A percentile compares a stretch with the other conserved stretches of the same genome.
phyloP scores from a whole-genome alignment of 192 early-diverging fungal genomes.

The Coemansia sp. region DNA sequence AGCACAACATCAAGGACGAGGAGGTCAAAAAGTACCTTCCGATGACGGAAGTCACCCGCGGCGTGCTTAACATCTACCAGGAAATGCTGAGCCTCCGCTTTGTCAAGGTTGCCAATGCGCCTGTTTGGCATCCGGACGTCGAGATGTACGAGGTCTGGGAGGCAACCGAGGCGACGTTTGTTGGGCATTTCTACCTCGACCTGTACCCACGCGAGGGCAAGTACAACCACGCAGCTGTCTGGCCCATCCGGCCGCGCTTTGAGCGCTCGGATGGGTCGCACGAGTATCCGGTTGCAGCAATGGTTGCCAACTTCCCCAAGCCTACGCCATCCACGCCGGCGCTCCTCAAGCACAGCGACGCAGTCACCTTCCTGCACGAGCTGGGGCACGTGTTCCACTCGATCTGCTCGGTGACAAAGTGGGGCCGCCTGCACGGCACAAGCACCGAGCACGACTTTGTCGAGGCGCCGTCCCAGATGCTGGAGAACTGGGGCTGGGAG shows the following conservation, averaged over 20 bases:
- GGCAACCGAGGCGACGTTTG: slow-evolving; percentile 58
- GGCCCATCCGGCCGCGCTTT: slow-evolving; percentile 72
- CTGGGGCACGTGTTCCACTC: slow-evolving; percentile 70
- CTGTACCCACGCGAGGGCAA: slow-evolving; percentile 73
- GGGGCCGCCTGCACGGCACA: slow-evolving; percentile 74
- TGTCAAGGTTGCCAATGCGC: slow-evolving; percentile 59
- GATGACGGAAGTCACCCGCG: slow-evolving; percentile 63
- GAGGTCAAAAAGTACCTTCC: slow-evolving; percentile 79
- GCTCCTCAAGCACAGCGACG: slow-evolving; percentile 78
- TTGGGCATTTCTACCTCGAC: slow-evolving; percentile 77
- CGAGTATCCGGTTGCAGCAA: slow-evolving; percentile 67
- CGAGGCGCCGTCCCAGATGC: slow-evolving; percentile 88
- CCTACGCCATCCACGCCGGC: slow-evolving; percentile 67
- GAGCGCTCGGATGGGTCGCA: slow-evolving; percentile 57
- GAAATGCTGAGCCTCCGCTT: slow-evolving; percentile 70
- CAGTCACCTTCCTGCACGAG: slow-evolving; percentile 84
- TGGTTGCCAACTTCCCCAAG: slow-evolving; percentile 73
- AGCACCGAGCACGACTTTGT: slow-evolving; percentile 81
- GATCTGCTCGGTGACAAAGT: slow-evolving; percentile 75
- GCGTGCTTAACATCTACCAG: slow-evolving; percentile 76
- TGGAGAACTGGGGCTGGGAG: slow-evolving; percentile 83
- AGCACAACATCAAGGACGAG: slow-evolving; percentile 76
- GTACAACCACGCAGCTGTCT: slow-evolving; percentile 79
- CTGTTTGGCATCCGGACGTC: slow-evolving; percentile 81
- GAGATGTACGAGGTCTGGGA: slow-evolving; percentile 77